These are phyloP conservation scores for Colletotrichum sp. DNA, from an alignment of 2,329 filamentous ascomycete species.

Conservation along the genomic window DNA sequence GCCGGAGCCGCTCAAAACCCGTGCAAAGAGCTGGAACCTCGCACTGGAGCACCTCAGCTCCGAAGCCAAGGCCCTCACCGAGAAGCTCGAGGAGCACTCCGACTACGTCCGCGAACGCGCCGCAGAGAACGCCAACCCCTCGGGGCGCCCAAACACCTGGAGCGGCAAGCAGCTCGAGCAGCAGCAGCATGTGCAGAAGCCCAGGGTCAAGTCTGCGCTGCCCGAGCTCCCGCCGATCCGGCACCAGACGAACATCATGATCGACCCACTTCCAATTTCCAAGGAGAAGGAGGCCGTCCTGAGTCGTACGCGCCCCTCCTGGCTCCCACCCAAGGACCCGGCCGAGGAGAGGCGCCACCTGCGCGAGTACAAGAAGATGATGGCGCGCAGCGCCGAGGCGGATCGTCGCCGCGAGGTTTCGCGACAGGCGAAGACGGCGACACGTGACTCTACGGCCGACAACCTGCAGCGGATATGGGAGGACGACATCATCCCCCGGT, in stretches of 20 bases:
- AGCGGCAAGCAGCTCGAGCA: conserved; percentile 24
- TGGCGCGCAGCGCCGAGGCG: conserved; percentile 66
- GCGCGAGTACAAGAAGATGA: conserved; percentile 85
- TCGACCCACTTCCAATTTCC: conserved; percentile 82
- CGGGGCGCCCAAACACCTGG: conserved; percentile 45
- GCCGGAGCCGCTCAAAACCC: conserved; percentile 51
- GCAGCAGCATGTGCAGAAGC: conserved; percentile 39
- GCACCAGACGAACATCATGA: conserved; percentile 75
- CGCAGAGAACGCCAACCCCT: conserved; percentile 22
- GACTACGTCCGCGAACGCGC: conserved; percentile 40
- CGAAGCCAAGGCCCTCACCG: conserved; percentile 77
- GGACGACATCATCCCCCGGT: conserved; percentile 76
- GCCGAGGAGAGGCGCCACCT: conserved; percentile 90
- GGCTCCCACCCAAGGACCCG: conserved; percentile 86
- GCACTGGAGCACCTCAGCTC: conserved; percentile 71
- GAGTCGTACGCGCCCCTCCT: conserved; percentile 80
- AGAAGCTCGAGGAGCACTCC: conserved; percentile 81
- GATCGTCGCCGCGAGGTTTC: conserved; percentile 64
- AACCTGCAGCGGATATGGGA: conserved; percentile 73
- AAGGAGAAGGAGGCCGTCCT: conserved; percentile 87
- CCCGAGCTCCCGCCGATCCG: conserved; percentile 73
- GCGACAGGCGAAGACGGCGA: conserved; percentile 54
- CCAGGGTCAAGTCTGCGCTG: conserved; percentile 68
- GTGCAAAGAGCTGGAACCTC: conserved; percentile 77
- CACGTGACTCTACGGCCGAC: conserved; percentile 59